Evolutionary conservation across 179 eudicot genomes (phyloP), one percentile per base, ranked within the genome.

Genomic region (Kewa caespitosa): DNA sequence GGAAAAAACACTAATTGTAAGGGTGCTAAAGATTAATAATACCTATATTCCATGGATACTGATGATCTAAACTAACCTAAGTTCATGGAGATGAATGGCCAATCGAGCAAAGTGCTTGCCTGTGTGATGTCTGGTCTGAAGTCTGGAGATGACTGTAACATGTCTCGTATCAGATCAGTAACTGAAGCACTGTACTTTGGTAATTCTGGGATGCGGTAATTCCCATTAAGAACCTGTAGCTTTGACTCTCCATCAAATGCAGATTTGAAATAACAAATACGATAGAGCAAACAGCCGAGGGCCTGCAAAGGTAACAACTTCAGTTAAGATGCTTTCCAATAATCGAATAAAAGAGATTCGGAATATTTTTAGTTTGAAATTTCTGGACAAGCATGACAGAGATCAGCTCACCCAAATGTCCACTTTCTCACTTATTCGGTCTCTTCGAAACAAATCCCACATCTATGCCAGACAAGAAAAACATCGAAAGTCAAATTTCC

Each of bases 211-310:
- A 96, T 96, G 70, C 94, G 96, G 72, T 94, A 96, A 76, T 96
- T 96, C 65, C 97, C 98, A 78, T 96, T 96, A 69, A 96, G 81
- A 78, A 96, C 65, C 84, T 96, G 99, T 70, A 96, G 92, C 89
- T 94, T 96, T 72, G 98, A 96, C 85, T 96, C 99, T 59, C 99
- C 99, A 81, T 96, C 99, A 84, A 96, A 96, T 73, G 99, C 99
- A 46, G 91, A 93, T 86, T 96, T 96, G 78, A 96, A 81, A 85
- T 91, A 96, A 89, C 92, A 87, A 78, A 96, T 91, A 36, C 99
- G 94, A 74, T 82, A 96, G 57, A 96, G 94, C 67, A 96, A 89
- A 79, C 99, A 96, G 32, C 99, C 99, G 73, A 96, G 92, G 71
- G 99, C 99, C 99, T 96, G 76, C 62, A 57, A 77, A 70, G 74